phyloP scores from a whole-genome alignment of 2,329 filamentous ascomycete species.

The Fusarium sarcochroum region DNA sequence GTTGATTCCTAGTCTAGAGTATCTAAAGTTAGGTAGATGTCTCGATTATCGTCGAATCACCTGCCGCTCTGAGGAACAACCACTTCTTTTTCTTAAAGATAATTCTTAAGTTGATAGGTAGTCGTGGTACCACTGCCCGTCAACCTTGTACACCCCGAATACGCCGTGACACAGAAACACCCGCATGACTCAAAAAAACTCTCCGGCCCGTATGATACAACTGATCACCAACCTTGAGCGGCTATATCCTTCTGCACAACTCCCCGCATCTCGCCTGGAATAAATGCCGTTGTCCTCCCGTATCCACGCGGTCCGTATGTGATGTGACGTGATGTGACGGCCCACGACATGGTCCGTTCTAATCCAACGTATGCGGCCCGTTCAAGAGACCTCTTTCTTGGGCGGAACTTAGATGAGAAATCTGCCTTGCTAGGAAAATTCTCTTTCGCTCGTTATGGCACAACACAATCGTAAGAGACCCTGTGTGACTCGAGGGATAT shows the following conservation, averaged over 20 bases:
- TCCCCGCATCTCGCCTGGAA: conserved; percentile 17
- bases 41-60: too few species aligned
- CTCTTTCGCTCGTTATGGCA: too few species aligned
- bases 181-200: conserved; percentile 20
- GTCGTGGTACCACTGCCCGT: neutral
- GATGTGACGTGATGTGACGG: conserved; percentile 17
- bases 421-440: too few species aligned
- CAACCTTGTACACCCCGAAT: conserved; percentile 32
- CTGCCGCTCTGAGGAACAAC: neutral
- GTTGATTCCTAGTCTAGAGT: too few species aligned
- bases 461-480: too few species aligned
- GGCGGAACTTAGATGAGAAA: too few species aligned
- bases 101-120: neutral
- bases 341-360: conserved; percentile 6
- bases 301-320: conserved; percentile 15
- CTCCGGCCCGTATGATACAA: conserved; percentile 22
- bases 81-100: neutral
- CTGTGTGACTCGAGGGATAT: too few species aligned
- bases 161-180: conserved; percentile 23
- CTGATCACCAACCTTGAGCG: neutral
- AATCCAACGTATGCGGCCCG: neutral
- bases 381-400: too few species aligned
- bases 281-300: conserved; percentile 35
- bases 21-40: too few species aligned
- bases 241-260: neutral